Conservation (phyloP, 805 yeast genomes). For the Isabelozyma heimii region DNA sequence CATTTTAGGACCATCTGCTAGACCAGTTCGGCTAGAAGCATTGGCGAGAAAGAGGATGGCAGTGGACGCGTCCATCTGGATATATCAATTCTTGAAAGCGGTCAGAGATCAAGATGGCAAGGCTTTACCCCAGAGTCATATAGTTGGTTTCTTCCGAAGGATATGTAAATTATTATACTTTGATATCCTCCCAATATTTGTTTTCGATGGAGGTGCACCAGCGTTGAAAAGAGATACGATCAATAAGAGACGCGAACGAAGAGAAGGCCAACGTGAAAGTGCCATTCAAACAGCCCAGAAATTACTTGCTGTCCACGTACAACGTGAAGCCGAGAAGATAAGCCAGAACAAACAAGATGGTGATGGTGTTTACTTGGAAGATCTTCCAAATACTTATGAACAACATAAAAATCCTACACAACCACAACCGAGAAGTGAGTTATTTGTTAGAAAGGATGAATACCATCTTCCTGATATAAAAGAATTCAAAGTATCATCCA, state of each 20-base stretch:
- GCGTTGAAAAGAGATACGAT: constrained; percentile 77
- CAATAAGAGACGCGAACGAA: constrained; percentile 62
- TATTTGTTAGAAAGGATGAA: constrained; percentile 66
- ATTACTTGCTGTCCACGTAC: constrained; percentile 76
- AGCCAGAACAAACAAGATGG: background rate
- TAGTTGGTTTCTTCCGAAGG: constrained; percentile 93
- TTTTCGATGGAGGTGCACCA: constrained; percentile 96
- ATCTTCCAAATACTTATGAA: constrained; percentile 20
- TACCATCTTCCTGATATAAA: constrained; percentile 77
- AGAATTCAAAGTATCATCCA: constrained; percentile 47
- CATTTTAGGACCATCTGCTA: constrained; percentile 81
- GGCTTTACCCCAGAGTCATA: constrained; percentile 73
- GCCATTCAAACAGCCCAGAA: constrained; percentile 76
- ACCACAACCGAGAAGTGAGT: background rate
- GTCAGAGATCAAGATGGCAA: constrained; percentile 85
- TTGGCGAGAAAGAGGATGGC: constrained; percentile 78
- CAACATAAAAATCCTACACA: constrained; percentile 3
- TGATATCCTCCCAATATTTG: constrained; percentile 87
- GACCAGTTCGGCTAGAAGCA: constrained; percentile 87
- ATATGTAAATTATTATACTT: constrained; percentile 85
- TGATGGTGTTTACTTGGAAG: constrained; percentile 19
- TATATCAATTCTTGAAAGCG: constrained; percentile 93
- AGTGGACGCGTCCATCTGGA: constrained; percentile 98
- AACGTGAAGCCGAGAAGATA: constrained; percentile 28
- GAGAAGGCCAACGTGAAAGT: constrained; percentile 71